Percentiles rank a stretch among this genome's conserved stretches.
Evolutionary conservation across 1,284 basidiomycete species (phyloP).

Genomic region (Amylostereum areolatum): DNA sequence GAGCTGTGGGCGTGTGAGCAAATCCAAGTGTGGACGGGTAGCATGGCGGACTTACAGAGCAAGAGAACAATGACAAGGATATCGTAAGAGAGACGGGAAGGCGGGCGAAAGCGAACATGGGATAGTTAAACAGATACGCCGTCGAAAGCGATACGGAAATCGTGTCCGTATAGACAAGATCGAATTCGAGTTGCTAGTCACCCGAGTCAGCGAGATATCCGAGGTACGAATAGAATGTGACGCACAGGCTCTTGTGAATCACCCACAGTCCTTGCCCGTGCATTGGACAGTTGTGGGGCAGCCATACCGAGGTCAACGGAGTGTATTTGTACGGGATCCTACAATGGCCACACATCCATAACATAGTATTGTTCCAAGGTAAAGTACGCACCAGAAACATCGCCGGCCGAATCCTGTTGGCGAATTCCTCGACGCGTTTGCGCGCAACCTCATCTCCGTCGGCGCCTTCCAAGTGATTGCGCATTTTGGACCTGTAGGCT

Average conservation of each 20-base stretch:
- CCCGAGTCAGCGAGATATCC: not conserved
- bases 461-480: constrained; percentile 50
- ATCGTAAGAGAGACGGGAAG: constrained; percentile 76
- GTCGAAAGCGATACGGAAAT: constrained; percentile 75
- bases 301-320: constrained; percentile 67
- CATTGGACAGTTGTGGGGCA: constrained; percentile 60
- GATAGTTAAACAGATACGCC: constrained; percentile 79
- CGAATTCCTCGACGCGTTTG: constrained; percentile 61
- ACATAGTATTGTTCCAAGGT: not conserved
- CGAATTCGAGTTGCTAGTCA: constrained; percentile 52
- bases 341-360: not conserved
- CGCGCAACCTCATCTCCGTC: constrained; percentile 72
- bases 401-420: constrained; percentile 62
- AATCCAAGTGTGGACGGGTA: not conserved
- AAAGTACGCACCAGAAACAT: constrained; percentile 53
- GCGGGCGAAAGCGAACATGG: constrained; percentile 71
- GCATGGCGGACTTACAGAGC: constrained; percentile 40
- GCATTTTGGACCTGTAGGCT: constrained; percentile 67
- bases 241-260: constrained; percentile 20
- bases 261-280: constrained; percentile 33
- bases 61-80: constrained; percentile 70
- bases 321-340: constrained; percentile 75
- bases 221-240: not conserved
- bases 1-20: constrained; percentile 18
- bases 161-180: constrained; percentile 64